Conservation (phyloP, 768 basidiomycete genomes). For the Boletus subparvulus region DNA sequence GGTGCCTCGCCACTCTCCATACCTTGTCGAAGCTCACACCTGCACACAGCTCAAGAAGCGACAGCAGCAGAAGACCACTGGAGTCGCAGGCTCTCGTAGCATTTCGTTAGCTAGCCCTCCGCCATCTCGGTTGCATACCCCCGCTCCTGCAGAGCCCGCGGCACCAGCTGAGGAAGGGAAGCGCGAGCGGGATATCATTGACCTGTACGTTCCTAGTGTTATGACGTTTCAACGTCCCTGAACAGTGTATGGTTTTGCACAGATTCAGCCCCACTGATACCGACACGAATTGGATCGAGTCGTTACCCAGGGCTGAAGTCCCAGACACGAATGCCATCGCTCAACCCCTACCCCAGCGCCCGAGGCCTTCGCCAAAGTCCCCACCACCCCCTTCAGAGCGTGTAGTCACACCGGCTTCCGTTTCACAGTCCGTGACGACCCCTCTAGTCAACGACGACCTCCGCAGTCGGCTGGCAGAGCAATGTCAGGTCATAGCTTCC, state of each 20-base stretch:
- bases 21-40: constrained; percentile 1
- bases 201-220: constrained; percentile 53
- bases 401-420: constrained; percentile 1
- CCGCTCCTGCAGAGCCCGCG: constrained; percentile 43
- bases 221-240: not conserved
- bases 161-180: constrained; percentile 41
- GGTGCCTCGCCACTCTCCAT: constrained; percentile 17
- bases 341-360: constrained; percentile 32
- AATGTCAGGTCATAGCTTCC: constrained; percentile 15
- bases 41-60: constrained; percentile 71
- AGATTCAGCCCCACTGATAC: constrained; percentile 48
- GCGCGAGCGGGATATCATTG: constrained; percentile 48
- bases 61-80: constrained; percentile 62
- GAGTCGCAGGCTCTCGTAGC: constrained; percentile 35
- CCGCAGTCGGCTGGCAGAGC: constrained; percentile 17
- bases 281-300: constrained; percentile 58
- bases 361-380: constrained; percentile 15
- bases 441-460: constrained; percentile 9
- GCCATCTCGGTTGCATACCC: constrained; percentile 51
- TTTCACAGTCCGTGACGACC: not conserved
- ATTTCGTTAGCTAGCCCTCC: constrained; percentile 43
- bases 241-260: constrained; percentile 13
- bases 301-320: constrained; percentile 47
- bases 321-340: constrained; percentile 31
- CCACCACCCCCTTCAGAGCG: constrained; percentile 17